These are phyloP conservation scores for Leccinum solheimii DNA, from an alignment of 1,284 basidiomycete genomes.

Conservation along the genomic window DNA sequence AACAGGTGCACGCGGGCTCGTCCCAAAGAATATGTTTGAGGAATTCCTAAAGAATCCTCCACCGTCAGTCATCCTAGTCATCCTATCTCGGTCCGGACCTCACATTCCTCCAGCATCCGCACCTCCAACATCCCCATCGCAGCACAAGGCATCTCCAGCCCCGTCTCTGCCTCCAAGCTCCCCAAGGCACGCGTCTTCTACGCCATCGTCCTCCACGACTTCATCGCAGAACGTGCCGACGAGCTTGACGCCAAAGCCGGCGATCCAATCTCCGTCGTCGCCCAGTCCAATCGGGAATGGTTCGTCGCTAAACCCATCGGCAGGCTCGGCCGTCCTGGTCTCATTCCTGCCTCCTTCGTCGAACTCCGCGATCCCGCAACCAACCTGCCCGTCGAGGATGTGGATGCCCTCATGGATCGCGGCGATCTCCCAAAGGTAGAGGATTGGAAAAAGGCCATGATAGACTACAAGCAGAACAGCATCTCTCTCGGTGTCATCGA, in stretches of 20 bases:
- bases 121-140: slow-evolving; percentile 38
- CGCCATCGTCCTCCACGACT: slow-evolving; percentile 95
- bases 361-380: slow-evolving; percentile 92
- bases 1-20: slow-evolving; percentile 87
- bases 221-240: slow-evolving; percentile 91
- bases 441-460: slow-evolving; percentile 96
- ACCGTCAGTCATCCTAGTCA: slow-evolving; percentile 57
- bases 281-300: slow-evolving; percentile 89
- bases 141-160: slow-evolving; percentile 19
- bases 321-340: slow-evolving; percentile 88
- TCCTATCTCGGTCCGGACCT: background rate
- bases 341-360: slow-evolving; percentile 97
- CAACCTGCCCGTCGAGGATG: slow-evolving; percentile 69
- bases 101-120: slow-evolving; percentile 37
- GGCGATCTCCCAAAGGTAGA: slow-evolving; percentile 92
- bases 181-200: slow-evolving; percentile 73
- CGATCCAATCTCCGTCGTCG: slow-evolving; percentile 90
- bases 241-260: slow-evolving; percentile 95
- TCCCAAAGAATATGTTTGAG: slow-evolving; percentile 85
- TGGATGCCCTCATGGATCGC: slow-evolving; percentile 78
- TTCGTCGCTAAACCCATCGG: slow-evolving; percentile 95
- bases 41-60: slow-evolving; percentile 76
- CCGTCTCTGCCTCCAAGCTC: slow-evolving; percentile 32
- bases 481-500: slow-evolving; percentile 94
- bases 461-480: slow-evolving; percentile 94